Evolutionary conservation across 108 stramenopile genomes (phyloP), one percentile per base, ranked within the genome.

Genomic region (Cyclostephanos invisitatus): DNA sequence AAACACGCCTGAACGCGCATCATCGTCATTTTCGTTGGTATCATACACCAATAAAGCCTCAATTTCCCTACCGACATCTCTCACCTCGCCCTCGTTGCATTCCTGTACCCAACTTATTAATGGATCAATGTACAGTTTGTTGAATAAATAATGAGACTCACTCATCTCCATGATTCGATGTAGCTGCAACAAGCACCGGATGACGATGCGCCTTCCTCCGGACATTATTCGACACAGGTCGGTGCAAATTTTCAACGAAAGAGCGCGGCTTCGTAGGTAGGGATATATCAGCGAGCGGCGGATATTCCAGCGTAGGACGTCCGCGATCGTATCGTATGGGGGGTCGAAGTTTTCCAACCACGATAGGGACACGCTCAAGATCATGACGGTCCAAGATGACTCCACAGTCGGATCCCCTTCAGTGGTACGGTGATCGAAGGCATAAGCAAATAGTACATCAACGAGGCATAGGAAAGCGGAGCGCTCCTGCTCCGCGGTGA

Each of bases 341-440:
- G 73, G 63, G 14, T 68, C 68, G 72, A 81, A 83, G 55, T 67
- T 66, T 72, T 97, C 95, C 58, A 97, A 59, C 88, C 94, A 97
- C 57, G 84, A 81, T 24, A 97, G 68, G 5, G 90, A 72, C n/a
- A 88, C 78, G 51, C 90, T 91, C 18, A 97, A 74, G 37, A 79
- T 89, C 66, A 90, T 82, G 20, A 96, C 75, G 21, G 96, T 97
- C 96, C 96, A 97, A 8, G 94, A 83, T 24, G 93, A 94, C 85
- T 97, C 97, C 18, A 95, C 91, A 5, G 90, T 94, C 11, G 94
- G 81, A 55, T 97, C 97, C 32, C 96, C 96, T 25, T 76, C 84
- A 7, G 97, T 97, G 38, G 88, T 89, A 56, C 96, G 80, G 70
- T 96, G 92, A 63, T 97, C 97, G 62, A 96, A 97, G 3, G 80